Evolutionary conservation across 2,329 filamentous ascomycete species (phyloP).

Genomic region (Westerdykella ornata): DNA sequence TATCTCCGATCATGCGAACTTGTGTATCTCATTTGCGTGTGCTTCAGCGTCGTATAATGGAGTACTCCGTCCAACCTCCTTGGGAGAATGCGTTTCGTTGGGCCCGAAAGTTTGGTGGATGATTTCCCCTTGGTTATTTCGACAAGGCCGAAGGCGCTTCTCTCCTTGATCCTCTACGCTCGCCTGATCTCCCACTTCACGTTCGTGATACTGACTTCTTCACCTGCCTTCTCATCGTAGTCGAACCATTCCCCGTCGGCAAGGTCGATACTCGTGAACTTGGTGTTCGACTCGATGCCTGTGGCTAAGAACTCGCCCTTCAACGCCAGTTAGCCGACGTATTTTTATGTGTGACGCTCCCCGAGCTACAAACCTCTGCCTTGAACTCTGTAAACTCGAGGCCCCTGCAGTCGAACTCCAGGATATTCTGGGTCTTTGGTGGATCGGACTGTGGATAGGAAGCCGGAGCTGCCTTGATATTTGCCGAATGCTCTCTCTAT

Average conservation of each 20-base stretch:
- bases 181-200: constrained; percentile 79
- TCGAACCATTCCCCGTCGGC: constrained; percentile 94
- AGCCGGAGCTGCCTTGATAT: constrained; percentile 66
- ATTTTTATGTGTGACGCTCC: background rate
- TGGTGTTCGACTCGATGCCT: constrained; percentile 70
- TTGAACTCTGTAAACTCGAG: constrained; percentile 89
- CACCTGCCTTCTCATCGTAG: constrained; percentile 87
- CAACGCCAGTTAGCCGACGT: background rate
- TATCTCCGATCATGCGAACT: too few species aligned
- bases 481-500: constrained; percentile 77
- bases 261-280: constrained; percentile 76
- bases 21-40: too few species aligned
- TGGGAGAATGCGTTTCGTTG: too few species aligned
- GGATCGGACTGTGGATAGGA: constrained; percentile 66
- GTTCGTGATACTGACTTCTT: constrained; percentile 89
- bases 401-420: constrained; percentile 90
- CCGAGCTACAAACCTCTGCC: constrained; percentile 59
- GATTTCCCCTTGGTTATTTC: too few species aligned
- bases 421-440: constrained; percentile 67
- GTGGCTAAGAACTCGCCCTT: constrained; percentile 90
- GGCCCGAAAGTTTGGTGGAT: too few species aligned
- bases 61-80: too few species aligned
- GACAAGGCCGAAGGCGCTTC: too few species aligned
- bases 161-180: constrained; percentile 40
- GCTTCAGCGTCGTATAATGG: too few species aligned